Conservation (phyloP, 352 stramenopile species). For the Phytophthora sp. region DNA sequence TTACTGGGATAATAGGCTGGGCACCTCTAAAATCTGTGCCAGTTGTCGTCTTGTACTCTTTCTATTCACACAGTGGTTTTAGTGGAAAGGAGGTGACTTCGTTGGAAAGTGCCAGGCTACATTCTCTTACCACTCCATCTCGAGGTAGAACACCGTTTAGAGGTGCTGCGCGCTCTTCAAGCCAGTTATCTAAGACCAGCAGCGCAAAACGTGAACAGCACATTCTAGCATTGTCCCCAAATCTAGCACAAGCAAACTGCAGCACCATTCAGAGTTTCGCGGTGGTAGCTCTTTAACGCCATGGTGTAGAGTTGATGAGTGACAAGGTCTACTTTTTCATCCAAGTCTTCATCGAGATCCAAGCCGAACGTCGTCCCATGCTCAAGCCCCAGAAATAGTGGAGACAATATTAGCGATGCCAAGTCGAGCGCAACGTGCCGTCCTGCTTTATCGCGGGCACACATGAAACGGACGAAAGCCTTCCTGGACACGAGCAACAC, state of each 20-base stretch:
- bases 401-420: constrained; percentile 25
- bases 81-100: too few relatives aligned
- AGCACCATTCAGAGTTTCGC: constrained; percentile 75
- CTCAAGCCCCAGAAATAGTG: constrained; percentile 23
- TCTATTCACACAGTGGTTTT: constrained; percentile 43
- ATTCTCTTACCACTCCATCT: constrained; percentile 53
- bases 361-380: constrained; percentile 14
- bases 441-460: constrained; percentile 6
- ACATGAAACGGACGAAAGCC: constrained; percentile 30
- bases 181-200: constrained; percentile 77
- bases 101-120: neutral
- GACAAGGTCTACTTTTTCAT: neutral
- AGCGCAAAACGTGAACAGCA: neutral
- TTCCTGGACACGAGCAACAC: neutral
- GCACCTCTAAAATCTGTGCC: constrained; percentile 54
- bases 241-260: neutral
- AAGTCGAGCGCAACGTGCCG: neutral
- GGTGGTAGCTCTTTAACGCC: constrained; percentile 84
- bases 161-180: constrained; percentile 67
- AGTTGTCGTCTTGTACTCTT: constrained; percentile 67
- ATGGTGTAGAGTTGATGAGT: constrained; percentile 33
- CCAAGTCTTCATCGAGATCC: neutral
- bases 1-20: constrained; percentile 40
- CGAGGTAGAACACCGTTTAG: constrained; percentile 72
- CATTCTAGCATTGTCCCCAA: neutral